A percentile compares a stretch with the other conserved stretches of the same genome.
phyloP scores from a whole-genome alignment of 345 rosid species.

The Nephelium lappaceum region DNA sequence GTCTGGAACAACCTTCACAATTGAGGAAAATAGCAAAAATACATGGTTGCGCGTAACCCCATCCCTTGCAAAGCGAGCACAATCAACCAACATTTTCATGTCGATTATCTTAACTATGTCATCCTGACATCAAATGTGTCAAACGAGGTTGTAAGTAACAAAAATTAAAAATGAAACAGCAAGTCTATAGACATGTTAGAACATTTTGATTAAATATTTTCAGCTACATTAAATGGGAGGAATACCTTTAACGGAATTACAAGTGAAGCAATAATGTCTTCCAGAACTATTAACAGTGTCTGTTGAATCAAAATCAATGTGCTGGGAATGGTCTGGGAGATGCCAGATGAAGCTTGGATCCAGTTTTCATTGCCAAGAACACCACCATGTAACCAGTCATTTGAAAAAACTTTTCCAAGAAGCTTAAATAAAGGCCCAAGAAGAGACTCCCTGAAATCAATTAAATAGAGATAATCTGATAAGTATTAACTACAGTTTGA shows the following conservation, averaged over 20 bases:
- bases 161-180: constrained; percentile 5
- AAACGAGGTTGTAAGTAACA: constrained; percentile 12
- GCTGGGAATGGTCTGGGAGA: constrained; percentile 36
- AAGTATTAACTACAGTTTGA: constrained; percentile 6
- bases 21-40: constrained; percentile 59
- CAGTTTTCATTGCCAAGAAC: constrained; percentile 34
- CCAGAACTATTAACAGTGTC: constrained; percentile 63
- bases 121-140: constrained; percentile 50
- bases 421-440: constrained; percentile 77
- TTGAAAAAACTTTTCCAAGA: constrained; percentile 52
- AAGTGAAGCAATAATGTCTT: constrained; percentile 59
- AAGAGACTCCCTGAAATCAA: constrained; percentile 60
- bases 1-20: constrained; percentile 67
- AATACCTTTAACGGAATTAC: constrained; percentile 54
- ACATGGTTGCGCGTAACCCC: constrained; percentile 65
- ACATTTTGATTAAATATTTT: constrained; percentile 2
- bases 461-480: constrained; percentile 6
- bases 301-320: constrained; percentile 55
- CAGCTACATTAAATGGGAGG: constrained; percentile 10
- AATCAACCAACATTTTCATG: constrained; percentile 60
- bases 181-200: constrained; percentile 8
- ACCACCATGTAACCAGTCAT: constrained; percentile 44
- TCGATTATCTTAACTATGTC: constrained; percentile 47
- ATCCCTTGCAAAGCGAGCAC: constrained; percentile 62
- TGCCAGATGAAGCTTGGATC: constrained; percentile 46